Conservation (phyloP, 2,329 filamentous ascomycete species). For the Xylariaceae sp. region DNA sequence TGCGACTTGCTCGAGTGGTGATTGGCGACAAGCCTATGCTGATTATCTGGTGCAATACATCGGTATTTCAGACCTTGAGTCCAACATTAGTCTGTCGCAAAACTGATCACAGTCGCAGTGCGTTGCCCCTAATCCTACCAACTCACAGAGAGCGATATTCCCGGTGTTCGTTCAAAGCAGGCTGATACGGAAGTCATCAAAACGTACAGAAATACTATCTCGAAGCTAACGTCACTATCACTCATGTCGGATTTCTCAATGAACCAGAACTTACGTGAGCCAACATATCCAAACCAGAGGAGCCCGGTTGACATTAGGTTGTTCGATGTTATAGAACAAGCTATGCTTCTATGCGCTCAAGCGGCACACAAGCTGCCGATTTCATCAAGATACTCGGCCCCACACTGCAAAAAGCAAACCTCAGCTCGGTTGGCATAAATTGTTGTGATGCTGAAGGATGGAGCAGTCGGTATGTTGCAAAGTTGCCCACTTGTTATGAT, state of each 20-base stretch:
- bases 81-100: too few relatives aligned
- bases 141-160: too few relatives aligned
- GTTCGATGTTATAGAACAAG: constrained; percentile 18
- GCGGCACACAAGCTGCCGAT: constrained; percentile 33
- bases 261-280: constrained; percentile 39
- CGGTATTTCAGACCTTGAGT: neutral
- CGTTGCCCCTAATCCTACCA: too few relatives aligned
- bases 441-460: constrained; percentile 23
- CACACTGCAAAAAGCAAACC: constrained; percentile 38
- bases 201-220: constrained; percentile 38
- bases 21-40: constrained; percentile 49
- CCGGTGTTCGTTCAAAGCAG: too few relatives aligned
- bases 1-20: constrained; percentile 37
- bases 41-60: constrained; percentile 48
- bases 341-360: constrained; percentile 36
- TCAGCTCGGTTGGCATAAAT: constrained; percentile 15
- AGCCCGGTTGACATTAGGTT: neutral
- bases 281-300: neutral
- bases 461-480: constrained; percentile 3
- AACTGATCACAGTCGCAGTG: too few relatives aligned
- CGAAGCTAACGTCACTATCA: constrained; percentile 41
- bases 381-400: constrained; percentile 41
- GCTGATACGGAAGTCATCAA: too few relatives aligned
- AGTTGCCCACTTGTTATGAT: too few relatives aligned
- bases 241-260: constrained; percentile 48